phyloP scores from a whole-genome alignment of 495 filamentous ascomycete species.

The Neurospora tetrasperma region DNA sequence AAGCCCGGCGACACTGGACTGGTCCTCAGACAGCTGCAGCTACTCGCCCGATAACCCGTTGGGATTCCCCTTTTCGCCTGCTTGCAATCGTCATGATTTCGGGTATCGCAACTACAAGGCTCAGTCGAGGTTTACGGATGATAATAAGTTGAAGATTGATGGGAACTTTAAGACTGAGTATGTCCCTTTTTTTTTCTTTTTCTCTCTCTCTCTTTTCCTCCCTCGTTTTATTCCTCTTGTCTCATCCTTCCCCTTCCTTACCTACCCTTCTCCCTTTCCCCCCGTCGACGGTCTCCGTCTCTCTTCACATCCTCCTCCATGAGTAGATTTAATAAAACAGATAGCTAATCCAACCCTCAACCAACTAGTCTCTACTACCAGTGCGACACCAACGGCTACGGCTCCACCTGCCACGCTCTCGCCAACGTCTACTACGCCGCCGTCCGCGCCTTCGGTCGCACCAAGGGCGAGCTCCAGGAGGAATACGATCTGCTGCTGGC shows the following conservation, averaged over 20 bases:
- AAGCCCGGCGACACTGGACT: constrained; percentile 27
- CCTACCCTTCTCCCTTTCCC: too few species aligned
- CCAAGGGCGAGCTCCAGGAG: constrained; percentile 19
- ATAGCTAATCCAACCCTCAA: constrained; percentile 1
- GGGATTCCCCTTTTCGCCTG: constrained; percentile 32
- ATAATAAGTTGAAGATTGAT: constrained; percentile 27
- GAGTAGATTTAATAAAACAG: too few species aligned
- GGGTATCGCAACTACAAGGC: constrained; percentile 37
- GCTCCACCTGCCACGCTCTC: constrained; percentile 21
- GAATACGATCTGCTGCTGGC: constrained; percentile 25
- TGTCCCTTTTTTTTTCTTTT: background rate
- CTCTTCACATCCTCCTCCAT: too few species aligned
- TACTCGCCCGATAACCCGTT: constrained; percentile 33
- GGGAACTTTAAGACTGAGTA: constrained; percentile 34
- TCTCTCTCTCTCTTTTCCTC: background rate
- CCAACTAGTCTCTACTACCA: constrained; percentile 23
- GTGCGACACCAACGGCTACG: constrained; percentile 8
- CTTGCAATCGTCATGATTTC: constrained; percentile 41
- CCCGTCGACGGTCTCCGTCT: too few species aligned
- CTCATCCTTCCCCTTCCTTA: constrained; percentile 10
- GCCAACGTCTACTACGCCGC: constrained; percentile 38
- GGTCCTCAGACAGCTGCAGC: constrained; percentile 35
- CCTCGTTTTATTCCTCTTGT: background rate
- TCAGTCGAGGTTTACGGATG: constrained; percentile 30
- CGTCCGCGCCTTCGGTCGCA: constrained; percentile 28